Conservation (phyloP, 1,284 basidiomycete genomes). For the Tylopilus sp. region DNA sequence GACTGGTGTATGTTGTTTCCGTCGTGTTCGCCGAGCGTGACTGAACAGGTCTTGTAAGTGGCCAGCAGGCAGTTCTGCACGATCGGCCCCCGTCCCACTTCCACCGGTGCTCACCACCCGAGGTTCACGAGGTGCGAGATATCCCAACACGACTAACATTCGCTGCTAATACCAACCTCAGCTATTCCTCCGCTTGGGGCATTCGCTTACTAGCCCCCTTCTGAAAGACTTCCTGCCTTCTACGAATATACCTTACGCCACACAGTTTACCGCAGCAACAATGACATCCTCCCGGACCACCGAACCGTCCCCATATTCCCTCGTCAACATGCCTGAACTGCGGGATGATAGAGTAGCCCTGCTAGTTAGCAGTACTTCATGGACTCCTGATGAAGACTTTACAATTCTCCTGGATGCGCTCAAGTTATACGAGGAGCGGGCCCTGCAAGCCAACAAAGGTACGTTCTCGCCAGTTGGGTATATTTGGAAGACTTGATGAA, state of each 20-base stretch:
- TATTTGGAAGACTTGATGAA: neutral
- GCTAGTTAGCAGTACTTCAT: slow-evolving; percentile 89
- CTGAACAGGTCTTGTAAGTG: slow-evolving; percentile 46
- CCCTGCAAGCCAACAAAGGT: slow-evolving; percentile 35
- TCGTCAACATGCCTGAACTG: slow-evolving; percentile 41
- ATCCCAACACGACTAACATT: slow-evolving; percentile 5
- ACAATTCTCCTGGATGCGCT: slow-evolving; percentile 75
- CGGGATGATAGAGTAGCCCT: slow-evolving; percentile 77
- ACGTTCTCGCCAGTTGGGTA: neutral
- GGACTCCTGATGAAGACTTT: slow-evolving; percentile 98
- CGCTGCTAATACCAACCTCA: slow-evolving; percentile 29
- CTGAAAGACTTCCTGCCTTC: slow-evolving; percentile 41
- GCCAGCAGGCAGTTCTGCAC: slow-evolving; percentile 72
- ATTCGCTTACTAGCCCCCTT: slow-evolving; percentile 32
- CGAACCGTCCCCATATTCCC: slow-evolving; percentile 31
- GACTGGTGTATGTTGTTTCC: slow-evolving; percentile 56
- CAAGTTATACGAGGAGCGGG: slow-evolving; percentile 60
- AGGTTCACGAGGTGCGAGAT: slow-evolving; percentile 64
- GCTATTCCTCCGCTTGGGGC: slow-evolving; percentile 54
- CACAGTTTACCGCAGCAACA: slow-evolving; percentile 51
- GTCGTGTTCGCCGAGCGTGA: neutral
- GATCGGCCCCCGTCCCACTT: slow-evolving; percentile 86
- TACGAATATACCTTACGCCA: slow-evolving; percentile 51
- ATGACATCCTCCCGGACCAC: slow-evolving; percentile 7
- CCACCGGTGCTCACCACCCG: slow-evolving; percentile 59